A percentile compares a stretch with the other conserved stretches of the same genome.
These are phyloP conservation scores for Phytophthora aleatoria DNA, from an alignment of 352 stramenopile genomes.

Conservation along the genomic window DNA sequence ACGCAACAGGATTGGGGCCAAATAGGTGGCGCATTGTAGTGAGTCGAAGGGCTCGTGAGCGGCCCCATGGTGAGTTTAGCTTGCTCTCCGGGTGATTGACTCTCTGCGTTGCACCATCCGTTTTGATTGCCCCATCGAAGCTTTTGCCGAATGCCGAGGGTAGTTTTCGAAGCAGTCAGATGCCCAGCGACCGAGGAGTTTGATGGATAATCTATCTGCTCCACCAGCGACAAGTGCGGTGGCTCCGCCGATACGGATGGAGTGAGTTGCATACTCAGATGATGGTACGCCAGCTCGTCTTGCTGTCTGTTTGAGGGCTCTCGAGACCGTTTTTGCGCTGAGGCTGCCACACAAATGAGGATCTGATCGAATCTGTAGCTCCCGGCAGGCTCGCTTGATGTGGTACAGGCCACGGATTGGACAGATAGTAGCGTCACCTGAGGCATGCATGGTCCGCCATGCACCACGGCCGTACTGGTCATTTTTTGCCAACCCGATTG, in stretches of 20 bases:
- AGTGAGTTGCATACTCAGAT: slow-evolving; percentile 14
- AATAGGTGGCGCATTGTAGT: slow-evolving; percentile 4
- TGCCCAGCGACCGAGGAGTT: slow-evolving; percentile 13
- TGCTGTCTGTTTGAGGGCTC: slow-evolving; percentile 7
- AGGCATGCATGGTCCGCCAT: too few species aligned
- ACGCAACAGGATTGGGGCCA: too few species aligned
- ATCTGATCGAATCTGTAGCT: not conserved
- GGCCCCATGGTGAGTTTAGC: slow-evolving; percentile 15
- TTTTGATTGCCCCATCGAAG: slow-evolving; percentile 8
- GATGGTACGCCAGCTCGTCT: not conserved
- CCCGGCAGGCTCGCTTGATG: too few species aligned
- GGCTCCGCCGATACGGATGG: slow-evolving; percentile 23
- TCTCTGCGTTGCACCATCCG: slow-evolving; percentile 20
- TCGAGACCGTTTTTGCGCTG: not conserved
- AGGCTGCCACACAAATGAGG: slow-evolving; percentile 11
- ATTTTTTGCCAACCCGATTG: not conserved
- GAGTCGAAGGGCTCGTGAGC: slow-evolving; percentile 16
- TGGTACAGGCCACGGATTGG: too few species aligned
- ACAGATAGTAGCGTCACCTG: too few species aligned
- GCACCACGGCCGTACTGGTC: too few species aligned
- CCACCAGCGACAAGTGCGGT: slow-evolving; percentile 12
- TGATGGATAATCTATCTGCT: slow-evolving; percentile 20
- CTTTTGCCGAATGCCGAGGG: slow-evolving; percentile 7
- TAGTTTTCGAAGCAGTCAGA: slow-evolving; percentile 27
- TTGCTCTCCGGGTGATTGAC: slow-evolving; percentile 3